A percentile compares a stretch with the other conserved stretches of the same genome.
Evolutionary conservation across 2,329 filamentous ascomycete species (phyloP).

Genomic region (Trichophaea hybrida): DNA sequence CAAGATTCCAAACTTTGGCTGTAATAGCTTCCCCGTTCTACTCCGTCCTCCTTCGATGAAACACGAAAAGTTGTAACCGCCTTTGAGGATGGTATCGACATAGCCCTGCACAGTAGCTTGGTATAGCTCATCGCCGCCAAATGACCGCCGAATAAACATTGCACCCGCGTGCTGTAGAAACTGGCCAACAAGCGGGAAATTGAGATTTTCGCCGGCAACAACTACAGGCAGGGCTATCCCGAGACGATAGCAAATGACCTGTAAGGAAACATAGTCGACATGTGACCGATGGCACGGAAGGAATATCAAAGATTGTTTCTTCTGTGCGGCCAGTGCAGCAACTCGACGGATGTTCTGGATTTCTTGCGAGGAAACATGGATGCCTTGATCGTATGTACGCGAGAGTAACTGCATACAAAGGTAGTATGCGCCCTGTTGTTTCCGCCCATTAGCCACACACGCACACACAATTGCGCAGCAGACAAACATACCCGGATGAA

Average conservation of each 20-base stretch:
- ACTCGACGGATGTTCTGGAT: conserved; percentile 69
- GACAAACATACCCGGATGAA: conserved; percentile 51
- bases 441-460: too few species aligned
- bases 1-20: conserved; percentile 90
- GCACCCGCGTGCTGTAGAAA: conserved; percentile 94
- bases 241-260: conserved; percentile 87
- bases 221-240: conserved; percentile 81
- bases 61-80: conserved; percentile 89
- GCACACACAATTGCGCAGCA: not conserved
- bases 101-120: conserved; percentile 89
- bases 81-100: conserved; percentile 78
- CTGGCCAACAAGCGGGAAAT: conserved; percentile 75
- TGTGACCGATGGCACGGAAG: conserved; percentile 88
- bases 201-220: conserved; percentile 89
- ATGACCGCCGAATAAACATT: conserved; percentile 89
- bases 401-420: conserved; percentile 74
- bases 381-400: conserved; percentile 88
- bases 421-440: conserved; percentile 60
- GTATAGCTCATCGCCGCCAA: conserved; percentile 84
- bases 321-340: conserved; percentile 64
- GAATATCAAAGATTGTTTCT: conserved; percentile 93
- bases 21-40: conserved; percentile 79
- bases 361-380: conserved; percentile 91
- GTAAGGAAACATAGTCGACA: conserved; percentile 88
- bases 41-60: conserved; percentile 94